Evolutionary conservation across 1,284 basidiomycete genomes (phyloP).

Genomic region (Ustilago hordei): DNA sequence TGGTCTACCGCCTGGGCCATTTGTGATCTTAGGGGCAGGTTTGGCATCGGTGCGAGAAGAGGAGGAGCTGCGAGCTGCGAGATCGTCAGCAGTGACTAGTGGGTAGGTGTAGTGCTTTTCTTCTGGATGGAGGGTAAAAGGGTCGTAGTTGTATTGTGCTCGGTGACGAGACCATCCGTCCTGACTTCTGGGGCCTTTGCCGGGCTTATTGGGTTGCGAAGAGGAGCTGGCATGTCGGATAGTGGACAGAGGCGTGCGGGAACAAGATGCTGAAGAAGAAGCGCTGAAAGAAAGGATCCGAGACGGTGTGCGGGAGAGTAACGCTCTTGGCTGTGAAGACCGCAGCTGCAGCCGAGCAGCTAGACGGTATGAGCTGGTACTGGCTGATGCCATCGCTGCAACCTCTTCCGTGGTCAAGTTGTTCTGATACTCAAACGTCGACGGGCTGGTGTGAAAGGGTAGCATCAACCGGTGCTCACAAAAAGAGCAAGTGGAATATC

Average conservation of each 20-base stretch:
- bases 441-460: background rate
- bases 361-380: slow-evolving; percentile 3
- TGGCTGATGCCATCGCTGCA: slow-evolving; percentile 2
- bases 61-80: slow-evolving; percentile 23
- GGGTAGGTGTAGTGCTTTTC: slow-evolving; percentile 57
- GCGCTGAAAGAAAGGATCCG: background rate
- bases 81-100: slow-evolving; percentile 53
- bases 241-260: background rate
- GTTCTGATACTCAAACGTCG: background rate
- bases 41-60: background rate
- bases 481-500: slow-evolving; percentile 3
- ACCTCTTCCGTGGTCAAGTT: background rate
- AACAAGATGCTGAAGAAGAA: background rate
- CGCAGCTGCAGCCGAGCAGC: background rate
- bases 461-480: background rate
- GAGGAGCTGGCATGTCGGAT: slow-evolving; percentile 13
- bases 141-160: slow-evolving; percentile 67
- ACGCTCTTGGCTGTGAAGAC: background rate
- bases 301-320: background rate
- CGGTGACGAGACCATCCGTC: slow-evolving; percentile 55
- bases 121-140: slow-evolving; percentile 60
- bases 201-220: background rate
- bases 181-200: background rate
- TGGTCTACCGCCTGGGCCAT: slow-evolving; percentile 71
- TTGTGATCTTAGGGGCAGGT: background rate